Percentiles rank a stretch among this genome's conserved stretches.
These are phyloP conservation scores for Eragrostis curvula DNA, from an alignment of 176 grass and related monocot species.

Conservation along the genomic window DNA sequence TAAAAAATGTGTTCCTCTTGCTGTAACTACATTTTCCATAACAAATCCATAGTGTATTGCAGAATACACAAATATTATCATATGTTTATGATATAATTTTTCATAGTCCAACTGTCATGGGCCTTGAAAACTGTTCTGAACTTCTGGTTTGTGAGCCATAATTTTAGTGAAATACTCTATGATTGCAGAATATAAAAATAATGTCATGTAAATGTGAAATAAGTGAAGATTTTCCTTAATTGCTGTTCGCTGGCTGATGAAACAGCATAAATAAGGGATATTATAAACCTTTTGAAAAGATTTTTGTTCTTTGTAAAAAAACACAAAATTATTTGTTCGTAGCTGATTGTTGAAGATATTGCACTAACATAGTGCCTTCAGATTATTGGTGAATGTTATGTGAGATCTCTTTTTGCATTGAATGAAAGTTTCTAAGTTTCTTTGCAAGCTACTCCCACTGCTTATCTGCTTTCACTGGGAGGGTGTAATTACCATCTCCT, in stretches of 20 bases:
- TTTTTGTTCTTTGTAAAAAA: background rate
- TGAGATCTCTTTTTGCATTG: background rate
- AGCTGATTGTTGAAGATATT: background rate
- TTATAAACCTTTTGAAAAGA: background rate
- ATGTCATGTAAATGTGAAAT: background rate
- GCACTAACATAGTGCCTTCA: background rate
- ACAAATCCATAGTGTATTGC: conserved; percentile 1
- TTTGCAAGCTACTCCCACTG: background rate
- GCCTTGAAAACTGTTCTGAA: background rate
- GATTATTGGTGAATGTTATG: background rate
- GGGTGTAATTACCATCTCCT: background rate
- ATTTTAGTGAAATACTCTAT: background rate
- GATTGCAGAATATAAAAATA: background rate
- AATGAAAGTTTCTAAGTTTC: background rate
- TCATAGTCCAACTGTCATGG: background rate
- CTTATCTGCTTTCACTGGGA: background rate
- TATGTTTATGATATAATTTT: background rate
- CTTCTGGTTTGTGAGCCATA: background rate
- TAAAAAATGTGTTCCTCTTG: background rate
- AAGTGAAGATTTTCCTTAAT: background rate
- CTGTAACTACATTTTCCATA: conserved; percentile 14
- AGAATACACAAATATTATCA: conserved; percentile 3
- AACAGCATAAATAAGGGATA: background rate
- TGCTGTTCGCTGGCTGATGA: background rate
- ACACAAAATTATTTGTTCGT: background rate